Evolutionary conservation across 164 flowering plant genomes (phyloP).

Genomic region (Vitis rupestris): DNA sequence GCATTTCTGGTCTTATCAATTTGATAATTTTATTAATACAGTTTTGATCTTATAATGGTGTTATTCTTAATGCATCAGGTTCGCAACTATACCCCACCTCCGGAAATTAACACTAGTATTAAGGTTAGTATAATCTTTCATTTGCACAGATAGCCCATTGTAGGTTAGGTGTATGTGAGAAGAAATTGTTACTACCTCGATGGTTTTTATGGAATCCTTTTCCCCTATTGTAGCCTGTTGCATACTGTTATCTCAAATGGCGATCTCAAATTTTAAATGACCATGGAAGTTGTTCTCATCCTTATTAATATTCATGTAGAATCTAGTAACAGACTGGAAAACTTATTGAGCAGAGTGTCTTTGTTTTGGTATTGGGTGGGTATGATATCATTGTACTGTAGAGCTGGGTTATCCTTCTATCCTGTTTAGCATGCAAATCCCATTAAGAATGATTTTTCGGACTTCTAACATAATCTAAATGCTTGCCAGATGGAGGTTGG

Average conservation of each 20-base stretch:
- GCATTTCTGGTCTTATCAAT: too few relatives aligned
- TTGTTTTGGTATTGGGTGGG: background rate
- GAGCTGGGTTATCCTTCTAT: background rate
- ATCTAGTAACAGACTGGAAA: background rate
- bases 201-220: background rate
- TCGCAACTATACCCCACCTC: slow-evolving; percentile 71
- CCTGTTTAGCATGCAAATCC: background rate
- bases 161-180: background rate
- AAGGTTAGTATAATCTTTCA: slow-evolving; percentile 53
- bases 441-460: background rate
- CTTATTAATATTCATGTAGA: background rate
- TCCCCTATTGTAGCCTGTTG: background rate
- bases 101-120: slow-evolving; percentile 85
- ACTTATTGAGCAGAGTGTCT: background rate
- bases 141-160: background rate
- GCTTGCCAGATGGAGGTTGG: slow-evolving; percentile 92
- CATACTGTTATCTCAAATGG: background rate
- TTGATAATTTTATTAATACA: too few relatives aligned
- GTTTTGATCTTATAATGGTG: too few relatives aligned
- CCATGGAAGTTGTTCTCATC: background rate
- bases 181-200: background rate
- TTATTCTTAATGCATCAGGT: slow-evolving; percentile 48
- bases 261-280: slow-evolving; percentile 1
- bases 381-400: background rate
- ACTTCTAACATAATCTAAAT: slow-evolving; percentile 5